Percentiles rank a stretch among this genome's conserved stretches.
These are phyloP conservation scores for Diaporthe sp. DNA, from an alignment of 2,329 filamentous ascomycete genomes.

Conservation along the genomic window DNA sequence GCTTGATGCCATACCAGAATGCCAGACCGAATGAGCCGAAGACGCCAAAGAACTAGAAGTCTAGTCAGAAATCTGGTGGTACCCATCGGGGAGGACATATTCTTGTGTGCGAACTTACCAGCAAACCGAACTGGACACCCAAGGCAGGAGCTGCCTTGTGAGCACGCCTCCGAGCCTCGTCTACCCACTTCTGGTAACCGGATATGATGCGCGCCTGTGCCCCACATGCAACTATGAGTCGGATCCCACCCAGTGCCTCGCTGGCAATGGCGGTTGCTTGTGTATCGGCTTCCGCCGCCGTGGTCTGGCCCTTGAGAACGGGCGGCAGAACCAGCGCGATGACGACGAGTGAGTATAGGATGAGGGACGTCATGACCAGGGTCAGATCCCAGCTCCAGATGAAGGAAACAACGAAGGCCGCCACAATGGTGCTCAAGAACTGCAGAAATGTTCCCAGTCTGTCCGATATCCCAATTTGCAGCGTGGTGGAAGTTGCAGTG, in stretches of 20 bases:
- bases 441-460: slow-evolving; percentile 71
- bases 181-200: slow-evolving; percentile 10
- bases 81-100: neutral
- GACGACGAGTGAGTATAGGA: slow-evolving; percentile 67
- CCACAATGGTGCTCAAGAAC: slow-evolving; percentile 64
- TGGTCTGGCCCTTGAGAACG: slow-evolving; percentile 65
- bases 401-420: slow-evolving; percentile 68
- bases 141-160: slow-evolving; percentile 58
- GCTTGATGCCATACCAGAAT: slow-evolving; percentile 73
- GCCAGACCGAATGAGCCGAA: slow-evolving; percentile 64
- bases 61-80: neutral
- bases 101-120: slow-evolving; percentile 53
- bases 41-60: slow-evolving; percentile 14
- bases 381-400: slow-evolving; percentile 70
- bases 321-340: slow-evolving; percentile 65
- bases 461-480: slow-evolving; percentile 74
- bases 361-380: slow-evolving; percentile 68
- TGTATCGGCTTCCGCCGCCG: slow-evolving; percentile 63
- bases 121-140: slow-evolving; percentile 67
- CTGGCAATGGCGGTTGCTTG: slow-evolving; percentile 71
- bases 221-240: slow-evolving; percentile 73
- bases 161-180: slow-evolving; percentile 50
- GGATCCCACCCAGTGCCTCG: slow-evolving; percentile 55
- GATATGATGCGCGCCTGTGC: slow-evolving; percentile 62
- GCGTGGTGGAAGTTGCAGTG: slow-evolving; percentile 71